phyloP scores from a whole-genome alignment of 108 stramenopile genomes.

The Conticribra weissflogii region DNA sequence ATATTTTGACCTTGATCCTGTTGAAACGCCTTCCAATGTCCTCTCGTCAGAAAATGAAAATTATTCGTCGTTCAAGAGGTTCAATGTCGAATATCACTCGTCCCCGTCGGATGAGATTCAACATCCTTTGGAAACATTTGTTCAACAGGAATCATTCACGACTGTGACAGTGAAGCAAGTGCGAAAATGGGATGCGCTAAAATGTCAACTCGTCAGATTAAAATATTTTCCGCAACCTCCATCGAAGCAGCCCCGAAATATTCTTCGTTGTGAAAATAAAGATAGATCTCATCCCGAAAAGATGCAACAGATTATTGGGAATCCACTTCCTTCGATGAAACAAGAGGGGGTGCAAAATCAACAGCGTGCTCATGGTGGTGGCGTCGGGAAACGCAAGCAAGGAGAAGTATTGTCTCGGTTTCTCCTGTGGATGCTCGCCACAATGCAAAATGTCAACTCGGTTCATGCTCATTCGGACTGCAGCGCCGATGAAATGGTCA shows the following conservation, averaged over 20 bases:
- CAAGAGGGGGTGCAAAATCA: constrained; percentile 17
- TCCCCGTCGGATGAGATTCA: neutral
- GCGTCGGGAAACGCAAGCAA: constrained; percentile 63
- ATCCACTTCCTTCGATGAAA: constrained; percentile 10
- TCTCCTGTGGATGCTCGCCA: constrained; percentile 51
- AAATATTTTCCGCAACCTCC: constrained; percentile 27
- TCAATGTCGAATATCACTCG: constrained; percentile 13
- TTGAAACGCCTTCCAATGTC: neutral
- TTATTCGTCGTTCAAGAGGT: constrained; percentile 3
- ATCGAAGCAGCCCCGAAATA: constrained; percentile 14
- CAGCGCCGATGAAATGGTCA: neutral
- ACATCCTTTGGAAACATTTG: neutral
- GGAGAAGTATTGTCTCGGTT: constrained; percentile 65
- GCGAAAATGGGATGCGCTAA: constrained; percentile 53
- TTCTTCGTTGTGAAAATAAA: no score
- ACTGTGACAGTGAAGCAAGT: constrained; percentile 17
- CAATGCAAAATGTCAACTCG: constrained; percentile 35
- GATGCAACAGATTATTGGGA: neutral
- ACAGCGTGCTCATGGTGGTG: constrained; percentile 16
- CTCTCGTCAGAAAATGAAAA: constrained; percentile 1
- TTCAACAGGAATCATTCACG: neutral
- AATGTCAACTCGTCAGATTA: constrained; percentile 61
- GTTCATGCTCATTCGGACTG: neutral
- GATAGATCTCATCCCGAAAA: constrained; percentile 8
- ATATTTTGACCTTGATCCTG: constrained; percentile 3